Percentiles rank a stretch among this genome's conserved stretches.
phyloP scores from a whole-genome alignment of 345 rosid species.

The Eucalyptus marginata region DNA sequence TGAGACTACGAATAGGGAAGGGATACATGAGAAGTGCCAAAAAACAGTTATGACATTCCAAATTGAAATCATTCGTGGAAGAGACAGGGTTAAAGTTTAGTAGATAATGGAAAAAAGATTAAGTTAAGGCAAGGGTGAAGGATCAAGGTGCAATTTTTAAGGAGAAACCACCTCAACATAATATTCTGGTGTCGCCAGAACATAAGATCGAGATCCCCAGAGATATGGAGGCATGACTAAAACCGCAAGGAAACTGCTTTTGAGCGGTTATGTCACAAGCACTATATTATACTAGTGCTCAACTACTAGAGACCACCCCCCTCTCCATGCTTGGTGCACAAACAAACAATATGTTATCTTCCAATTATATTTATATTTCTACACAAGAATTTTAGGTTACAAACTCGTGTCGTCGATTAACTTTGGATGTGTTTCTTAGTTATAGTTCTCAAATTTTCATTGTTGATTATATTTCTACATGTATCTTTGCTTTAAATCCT shows the following conservation, averaged over 20 bases:
- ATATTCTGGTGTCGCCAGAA: fast-evolving
- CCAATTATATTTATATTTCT: too few species aligned
- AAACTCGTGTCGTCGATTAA: fast-evolving
- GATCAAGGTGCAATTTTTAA: neutral
- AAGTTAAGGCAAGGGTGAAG: neutral
- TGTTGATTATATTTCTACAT: too few species aligned
- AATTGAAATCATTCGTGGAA: neutral
- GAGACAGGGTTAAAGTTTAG: neutral
- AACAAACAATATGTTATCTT: too few species aligned
- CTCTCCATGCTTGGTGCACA: fast-evolving
- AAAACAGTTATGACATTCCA: neutral
- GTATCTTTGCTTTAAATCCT: too few species aligned
- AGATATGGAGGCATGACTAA: neutral
- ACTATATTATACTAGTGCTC: too few species aligned
- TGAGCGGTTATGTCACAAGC: neutral
- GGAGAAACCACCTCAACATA: neutral
- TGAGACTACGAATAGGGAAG: neutral
- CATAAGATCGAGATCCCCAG: fast-evolving
- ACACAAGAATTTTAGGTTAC: too few species aligned
- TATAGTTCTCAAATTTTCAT: too few species aligned
- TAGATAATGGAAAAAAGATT: too few species aligned
- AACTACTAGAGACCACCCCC: too few species aligned
- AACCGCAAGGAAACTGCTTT: neutral
- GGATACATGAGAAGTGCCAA: neutral
- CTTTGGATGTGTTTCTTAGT: too few species aligned